Percentiles rank a stretch among this genome's conserved stretches.
These are phyloP conservation scores for Spergularia marina DNA, from an alignment of 148 eudicot species.

Conservation along the genomic window DNA sequence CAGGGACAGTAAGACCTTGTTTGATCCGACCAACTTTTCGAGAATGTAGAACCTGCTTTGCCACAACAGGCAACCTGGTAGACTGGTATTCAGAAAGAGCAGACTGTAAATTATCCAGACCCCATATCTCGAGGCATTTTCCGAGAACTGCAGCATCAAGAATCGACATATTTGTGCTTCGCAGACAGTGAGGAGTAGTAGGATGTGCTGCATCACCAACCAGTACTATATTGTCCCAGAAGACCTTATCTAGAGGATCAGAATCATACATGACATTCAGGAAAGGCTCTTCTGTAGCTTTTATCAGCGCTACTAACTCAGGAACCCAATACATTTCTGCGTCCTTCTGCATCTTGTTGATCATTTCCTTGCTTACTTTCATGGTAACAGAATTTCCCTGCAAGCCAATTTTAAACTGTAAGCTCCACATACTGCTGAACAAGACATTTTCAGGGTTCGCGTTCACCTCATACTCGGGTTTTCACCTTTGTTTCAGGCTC, in stretches of 20 bases:
- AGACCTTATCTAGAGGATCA: constrained; percentile 52
- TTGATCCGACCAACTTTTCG: constrained; percentile 66
- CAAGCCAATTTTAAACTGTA: background rate
- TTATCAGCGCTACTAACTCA: constrained; percentile 50
- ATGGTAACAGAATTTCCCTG: constrained; percentile 79
- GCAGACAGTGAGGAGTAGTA: constrained; percentile 76
- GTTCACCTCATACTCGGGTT: background rate
- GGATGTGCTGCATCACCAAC: constrained; percentile 96
- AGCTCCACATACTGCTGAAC: no score
- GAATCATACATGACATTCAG: constrained; percentile 75
- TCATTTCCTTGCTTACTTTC: constrained; percentile 64
- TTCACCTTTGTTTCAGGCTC: constrained; percentile 70
- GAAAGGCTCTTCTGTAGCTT: constrained; percentile 67
- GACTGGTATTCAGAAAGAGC: constrained; percentile 67
- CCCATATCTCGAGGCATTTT: constrained; percentile 67
- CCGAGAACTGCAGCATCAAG: constrained; percentile 77
- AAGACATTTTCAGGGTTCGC: background rate
- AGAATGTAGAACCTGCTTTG: constrained; percentile 64
- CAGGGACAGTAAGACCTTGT: constrained; percentile 58
- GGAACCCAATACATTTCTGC: constrained; percentile 65
- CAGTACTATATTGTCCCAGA: constrained; percentile 70
- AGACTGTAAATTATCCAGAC: constrained; percentile 35
- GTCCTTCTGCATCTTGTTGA: constrained; percentile 53
- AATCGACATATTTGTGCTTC: constrained; percentile 93
- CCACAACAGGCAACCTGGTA: constrained; percentile 49